Evolutionary conservation across 768 basidiomycete genomes (phyloP).

Genomic region (Pholiota microspora): DNA sequence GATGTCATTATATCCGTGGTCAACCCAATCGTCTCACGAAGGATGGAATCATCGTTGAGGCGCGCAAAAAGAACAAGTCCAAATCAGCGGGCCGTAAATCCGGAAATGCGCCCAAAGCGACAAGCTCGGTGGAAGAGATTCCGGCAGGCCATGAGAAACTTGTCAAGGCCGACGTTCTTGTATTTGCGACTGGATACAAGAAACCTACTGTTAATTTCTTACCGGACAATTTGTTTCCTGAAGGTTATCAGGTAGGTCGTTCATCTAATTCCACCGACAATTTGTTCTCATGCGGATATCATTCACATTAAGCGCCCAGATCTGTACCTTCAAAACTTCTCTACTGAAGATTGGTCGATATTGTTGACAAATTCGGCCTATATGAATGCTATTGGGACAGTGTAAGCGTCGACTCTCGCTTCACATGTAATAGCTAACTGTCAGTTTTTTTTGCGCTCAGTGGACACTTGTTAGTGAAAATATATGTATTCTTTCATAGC

Average conservation of each 20-base stretch:
- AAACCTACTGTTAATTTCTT: conserved; percentile 45
- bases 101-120: conserved; percentile 21
- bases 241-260: conserved; percentile 37
- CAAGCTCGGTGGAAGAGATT: conserved; percentile 18
- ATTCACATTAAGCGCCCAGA: conserved; percentile 37
- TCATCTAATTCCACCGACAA: neutral
- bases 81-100: neutral
- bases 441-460: neutral
- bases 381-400: conserved; percentile 46
- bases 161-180: conserved; percentile 44
- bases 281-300: neutral
- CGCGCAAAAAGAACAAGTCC: conserved; percentile 34
- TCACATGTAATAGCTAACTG: neutral
- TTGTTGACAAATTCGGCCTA: conserved; percentile 52
- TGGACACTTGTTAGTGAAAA: conserved; percentile 11
- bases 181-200: conserved; percentile 54
- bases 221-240: conserved; percentile 46
- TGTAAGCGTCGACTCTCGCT: conserved; percentile 16
- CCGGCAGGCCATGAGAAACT: conserved; percentile 19
- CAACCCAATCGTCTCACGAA: conserved; percentile 38
- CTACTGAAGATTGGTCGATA: conserved; percentile 51
- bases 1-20: conserved; percentile 46
- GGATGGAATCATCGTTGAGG: conserved; percentile 33
- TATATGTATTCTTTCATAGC: neutral
- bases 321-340: conserved; percentile 55